phyloP scores from a whole-genome alignment of 345 rosid genomes.

The Murraya paniculata region DNA sequence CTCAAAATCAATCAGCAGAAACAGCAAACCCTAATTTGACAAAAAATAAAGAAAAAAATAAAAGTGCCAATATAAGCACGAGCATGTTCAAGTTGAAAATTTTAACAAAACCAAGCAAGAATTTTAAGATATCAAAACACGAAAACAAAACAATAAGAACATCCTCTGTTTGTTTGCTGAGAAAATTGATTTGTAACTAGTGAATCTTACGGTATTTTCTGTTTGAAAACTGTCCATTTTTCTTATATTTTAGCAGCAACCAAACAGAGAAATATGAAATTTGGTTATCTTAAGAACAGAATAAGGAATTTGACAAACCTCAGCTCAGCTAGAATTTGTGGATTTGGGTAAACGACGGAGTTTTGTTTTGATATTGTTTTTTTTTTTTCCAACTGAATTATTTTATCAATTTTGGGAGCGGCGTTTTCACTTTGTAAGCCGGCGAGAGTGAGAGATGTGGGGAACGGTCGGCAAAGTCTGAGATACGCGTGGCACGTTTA shows the following conservation, averaged over 20 bases:
- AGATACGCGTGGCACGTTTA: slow-evolving; percentile 20
- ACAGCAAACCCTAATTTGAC: slow-evolving; percentile 6
- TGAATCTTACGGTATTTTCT: background rate
- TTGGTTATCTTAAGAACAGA: background rate
- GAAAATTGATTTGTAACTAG: too few relatives aligned
- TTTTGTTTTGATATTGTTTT: background rate
- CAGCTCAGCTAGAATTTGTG: background rate
- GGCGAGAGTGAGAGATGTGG: background rate
- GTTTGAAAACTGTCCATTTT: background rate
- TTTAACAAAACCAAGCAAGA: background rate
- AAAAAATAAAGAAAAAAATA: background rate
- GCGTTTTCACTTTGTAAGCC: background rate
- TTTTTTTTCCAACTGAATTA: too few relatives aligned
- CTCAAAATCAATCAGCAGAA: slow-evolving; percentile 9
- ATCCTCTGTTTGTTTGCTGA: background rate
- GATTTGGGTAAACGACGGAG: slow-evolving; percentile 1
- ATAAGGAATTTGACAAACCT: slow-evolving; percentile 21
- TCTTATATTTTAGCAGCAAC: background rate
- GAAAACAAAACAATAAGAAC: background rate
- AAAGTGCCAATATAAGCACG: background rate
- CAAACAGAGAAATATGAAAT: slow-evolving; percentile 11
- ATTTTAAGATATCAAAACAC: background rate
- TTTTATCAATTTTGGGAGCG: background rate
- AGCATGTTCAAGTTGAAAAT: background rate
- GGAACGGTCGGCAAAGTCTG: background rate